These are phyloP conservation scores for Candida glucosophila DNA, from an alignment of 1,139 yeast species.

Conservation along the genomic window DNA sequence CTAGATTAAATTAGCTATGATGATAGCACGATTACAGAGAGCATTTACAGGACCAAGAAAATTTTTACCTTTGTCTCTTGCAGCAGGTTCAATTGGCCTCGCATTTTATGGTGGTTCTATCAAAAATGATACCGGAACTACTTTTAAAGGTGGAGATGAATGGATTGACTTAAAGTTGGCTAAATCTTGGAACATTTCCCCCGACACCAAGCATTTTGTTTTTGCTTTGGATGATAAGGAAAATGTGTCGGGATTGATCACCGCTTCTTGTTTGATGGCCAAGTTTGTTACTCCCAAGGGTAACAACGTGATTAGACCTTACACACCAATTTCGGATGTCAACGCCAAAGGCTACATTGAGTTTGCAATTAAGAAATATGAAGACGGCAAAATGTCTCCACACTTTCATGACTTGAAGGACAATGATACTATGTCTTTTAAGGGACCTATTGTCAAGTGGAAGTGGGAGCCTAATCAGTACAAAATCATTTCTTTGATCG, in stretches of 20 bases:
- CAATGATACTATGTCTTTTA: slow-evolving; percentile 79
- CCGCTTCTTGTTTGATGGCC: slow-evolving; percentile 75
- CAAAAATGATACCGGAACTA: slow-evolving; percentile 41
- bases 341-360: slow-evolving; percentile 68
- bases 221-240: slow-evolving; percentile 66
- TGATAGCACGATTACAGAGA: no score
- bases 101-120: slow-evolving; percentile 28
- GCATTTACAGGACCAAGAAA: slow-evolving; percentile 18
- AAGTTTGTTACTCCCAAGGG: slow-evolving; percentile 83
- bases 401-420: slow-evolving; percentile 67
- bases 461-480: slow-evolving; percentile 84
- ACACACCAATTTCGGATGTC: slow-evolving; percentile 80
- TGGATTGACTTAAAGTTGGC: slow-evolving; percentile 79
- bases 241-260: slow-evolving; percentile 66
- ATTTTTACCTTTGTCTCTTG: slow-evolving; percentile 31
- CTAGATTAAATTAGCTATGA: no score
- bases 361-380: slow-evolving; percentile 78
- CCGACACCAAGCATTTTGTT: slow-evolving; percentile 59
- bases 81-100: slow-evolving; percentile 46
- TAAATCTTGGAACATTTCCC: slow-evolving; percentile 46
- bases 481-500: slow-evolving; percentile 73
- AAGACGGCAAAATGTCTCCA: slow-evolving; percentile 73
- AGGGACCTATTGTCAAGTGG: slow-evolving; percentile 94
- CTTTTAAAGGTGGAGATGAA: slow-evolving; percentile 60
- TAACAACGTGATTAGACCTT: slow-evolving; percentile 86